Conservation (phyloP, 139 green algal species). For the Chlorella sp. region DNA sequence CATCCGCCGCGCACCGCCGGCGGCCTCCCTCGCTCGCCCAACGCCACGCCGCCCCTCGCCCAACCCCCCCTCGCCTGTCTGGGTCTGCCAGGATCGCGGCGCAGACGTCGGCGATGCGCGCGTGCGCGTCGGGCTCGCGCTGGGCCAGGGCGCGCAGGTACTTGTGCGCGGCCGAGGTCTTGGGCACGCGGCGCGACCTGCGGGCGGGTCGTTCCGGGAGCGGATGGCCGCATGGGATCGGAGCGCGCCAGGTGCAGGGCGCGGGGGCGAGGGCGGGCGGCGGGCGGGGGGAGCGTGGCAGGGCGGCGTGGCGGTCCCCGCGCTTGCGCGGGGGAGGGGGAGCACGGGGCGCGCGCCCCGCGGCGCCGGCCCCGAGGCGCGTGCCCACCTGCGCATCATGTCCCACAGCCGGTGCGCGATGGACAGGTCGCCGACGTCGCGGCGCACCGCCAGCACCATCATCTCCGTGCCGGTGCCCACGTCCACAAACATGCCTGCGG, state of each 20-base stretch:
- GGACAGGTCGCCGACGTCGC: slow-evolving; percentile 23
- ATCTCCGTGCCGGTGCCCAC: slow-evolving; percentile 17
- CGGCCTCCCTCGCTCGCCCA: too few species aligned
- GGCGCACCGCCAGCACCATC: slow-evolving; percentile 27
- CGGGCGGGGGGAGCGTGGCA: not conserved
- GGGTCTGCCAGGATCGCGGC: too few species aligned
- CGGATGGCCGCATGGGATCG: not conserved
- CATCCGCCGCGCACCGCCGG: too few species aligned
- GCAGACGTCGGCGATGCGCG: slow-evolving; percentile 4
- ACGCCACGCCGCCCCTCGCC: too few species aligned
- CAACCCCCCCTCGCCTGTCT: too few species aligned
- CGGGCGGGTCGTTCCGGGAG: not conserved
- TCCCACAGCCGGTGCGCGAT: slow-evolving; percentile 23
- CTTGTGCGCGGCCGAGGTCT: slow-evolving; percentile 9
- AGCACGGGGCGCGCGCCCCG: too few species aligned
- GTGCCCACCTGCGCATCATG: not conserved
- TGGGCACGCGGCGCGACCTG: not conserved
- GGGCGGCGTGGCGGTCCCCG: not conserved
- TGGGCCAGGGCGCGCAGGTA: slow-evolving; percentile 18
- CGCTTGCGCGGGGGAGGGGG: too few species aligned
- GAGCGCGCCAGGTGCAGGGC: too few species aligned
- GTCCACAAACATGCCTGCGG: slow-evolving; percentile 30
- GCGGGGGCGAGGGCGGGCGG: not conserved
- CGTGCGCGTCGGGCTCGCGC: not conserved
- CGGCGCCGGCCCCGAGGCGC: too few species aligned